Conservation (phyloP, 371 early-diverging fungal species). For the Lichtheimia corymbifera region DNA sequence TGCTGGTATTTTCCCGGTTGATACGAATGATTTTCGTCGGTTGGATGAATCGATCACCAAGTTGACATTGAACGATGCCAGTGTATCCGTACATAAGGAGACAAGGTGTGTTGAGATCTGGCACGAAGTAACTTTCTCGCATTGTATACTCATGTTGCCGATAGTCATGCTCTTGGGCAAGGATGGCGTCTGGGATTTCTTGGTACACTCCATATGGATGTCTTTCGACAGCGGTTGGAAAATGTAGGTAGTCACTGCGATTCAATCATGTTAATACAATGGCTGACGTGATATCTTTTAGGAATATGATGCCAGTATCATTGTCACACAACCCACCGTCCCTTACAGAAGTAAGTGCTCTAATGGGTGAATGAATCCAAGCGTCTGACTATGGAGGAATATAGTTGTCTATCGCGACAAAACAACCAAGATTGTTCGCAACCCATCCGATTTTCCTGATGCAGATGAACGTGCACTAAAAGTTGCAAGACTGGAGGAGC, state of each 20-base stretch:
- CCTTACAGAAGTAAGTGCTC: slow-evolving; percentile 68
- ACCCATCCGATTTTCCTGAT: slow-evolving; percentile 94
- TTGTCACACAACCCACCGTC: slow-evolving; percentile 93
- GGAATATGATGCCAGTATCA: slow-evolving; percentile 91
- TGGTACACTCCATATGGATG: slow-evolving; percentile 97
- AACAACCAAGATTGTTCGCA: slow-evolving; percentile 65
- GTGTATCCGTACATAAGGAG: slow-evolving; percentile 88
- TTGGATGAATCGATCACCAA: slow-evolving; percentile 90
- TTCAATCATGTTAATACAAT: no score
- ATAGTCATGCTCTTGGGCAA: slow-evolving; percentile 85
- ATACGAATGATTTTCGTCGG: slow-evolving; percentile 83
- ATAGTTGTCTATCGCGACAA: slow-evolving; percentile 61
- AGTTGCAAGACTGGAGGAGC: slow-evolving; percentile 80
- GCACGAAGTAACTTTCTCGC: no score
- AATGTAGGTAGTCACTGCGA: no score
- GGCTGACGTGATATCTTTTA: slow-evolving; percentile 12
- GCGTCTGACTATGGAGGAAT: no score
- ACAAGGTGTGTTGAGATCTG: slow-evolving; percentile 49
- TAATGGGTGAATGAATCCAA: no score
- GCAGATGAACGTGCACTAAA: slow-evolving; percentile 62
- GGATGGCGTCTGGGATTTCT: slow-evolving; percentile 97
- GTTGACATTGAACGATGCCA: slow-evolving; percentile 92
- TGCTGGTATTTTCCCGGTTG: slow-evolving; percentile 93
- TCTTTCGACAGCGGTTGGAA: slow-evolving; percentile 92
- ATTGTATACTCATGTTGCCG: background rate